A percentile compares a stretch with the other conserved stretches of the same genome.
phyloP scores from a whole-genome alignment of 164 flowering plant species.

The Aristolochia contorta region DNA sequence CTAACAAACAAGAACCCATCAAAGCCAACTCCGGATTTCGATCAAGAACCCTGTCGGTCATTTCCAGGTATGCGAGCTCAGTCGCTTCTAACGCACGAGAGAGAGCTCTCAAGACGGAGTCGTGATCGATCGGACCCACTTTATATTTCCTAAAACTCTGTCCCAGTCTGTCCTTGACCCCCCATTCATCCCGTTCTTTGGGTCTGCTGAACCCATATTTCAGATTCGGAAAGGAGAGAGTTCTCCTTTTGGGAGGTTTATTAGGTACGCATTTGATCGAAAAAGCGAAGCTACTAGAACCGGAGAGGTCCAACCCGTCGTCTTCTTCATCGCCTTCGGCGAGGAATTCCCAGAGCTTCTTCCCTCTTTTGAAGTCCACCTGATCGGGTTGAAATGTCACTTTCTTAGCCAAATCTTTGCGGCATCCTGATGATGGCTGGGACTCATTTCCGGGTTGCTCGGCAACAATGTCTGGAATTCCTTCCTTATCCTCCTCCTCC shows the following conservation, averaged over 20 bases:
- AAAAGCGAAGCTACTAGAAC: conserved; percentile 87
- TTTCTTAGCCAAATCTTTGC: conserved; percentile 30
- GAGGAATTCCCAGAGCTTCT: conserved; percentile 76
- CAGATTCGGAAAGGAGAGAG: conserved; percentile 62
- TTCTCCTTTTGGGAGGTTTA: conserved; percentile 46
- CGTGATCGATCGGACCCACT: conserved; percentile 80
- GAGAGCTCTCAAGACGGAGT: conserved; percentile 69
- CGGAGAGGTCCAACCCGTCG: conserved; percentile 80
- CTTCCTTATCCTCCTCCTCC: conserved; percentile 2
- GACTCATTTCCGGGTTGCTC: no score
- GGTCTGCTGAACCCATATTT: conserved; percentile 59
- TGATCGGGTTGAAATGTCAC: conserved; percentile 55
- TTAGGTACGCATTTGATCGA: conserved; percentile 67
- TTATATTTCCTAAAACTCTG: conserved; percentile 40
- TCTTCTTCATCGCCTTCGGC: conserved; percentile 77
- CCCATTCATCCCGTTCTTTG: conserved; percentile 56
- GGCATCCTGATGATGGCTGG: conserved; percentile 4
- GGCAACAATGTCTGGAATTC: conserved; percentile 10
- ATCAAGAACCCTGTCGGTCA: conserved; percentile 87
- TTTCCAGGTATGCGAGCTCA: conserved; percentile 71
- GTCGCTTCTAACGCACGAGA: conserved; percentile 71
- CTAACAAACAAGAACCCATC: conserved; percentile 97
- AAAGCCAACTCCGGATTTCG: conserved; percentile 84
- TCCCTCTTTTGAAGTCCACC: conserved; percentile 30
- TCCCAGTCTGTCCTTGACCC: conserved; percentile 41